Conservation (phyloP, 2,329 filamentous ascomycete species). For the Talaromyces islandicus region DNA sequence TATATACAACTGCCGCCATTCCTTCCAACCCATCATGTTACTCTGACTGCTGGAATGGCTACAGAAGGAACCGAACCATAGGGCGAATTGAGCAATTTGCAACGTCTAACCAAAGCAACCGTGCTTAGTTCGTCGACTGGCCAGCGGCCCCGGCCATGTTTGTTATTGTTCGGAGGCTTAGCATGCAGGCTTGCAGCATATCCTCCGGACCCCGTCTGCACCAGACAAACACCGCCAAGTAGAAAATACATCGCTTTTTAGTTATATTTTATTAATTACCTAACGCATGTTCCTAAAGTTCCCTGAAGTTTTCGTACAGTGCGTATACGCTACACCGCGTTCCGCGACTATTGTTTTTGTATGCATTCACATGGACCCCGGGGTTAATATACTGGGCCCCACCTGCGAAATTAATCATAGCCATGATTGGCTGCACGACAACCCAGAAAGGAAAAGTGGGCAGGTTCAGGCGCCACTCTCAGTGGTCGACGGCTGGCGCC, state of each 20-base stretch:
- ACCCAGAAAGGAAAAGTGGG: constrained; percentile 1
- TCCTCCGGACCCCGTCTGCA: not conserved
- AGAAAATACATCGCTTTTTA: not conserved
- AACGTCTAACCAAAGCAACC: not conserved
- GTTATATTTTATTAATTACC: too few relatives aligned
- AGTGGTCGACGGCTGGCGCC: not conserved
- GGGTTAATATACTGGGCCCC: not conserved
- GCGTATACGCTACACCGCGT: too few relatives aligned
- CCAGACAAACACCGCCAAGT: not conserved
- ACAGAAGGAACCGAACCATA: not conserved
- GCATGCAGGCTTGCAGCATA: not conserved
- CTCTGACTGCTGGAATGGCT: not conserved
- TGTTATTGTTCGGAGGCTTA: not conserved
- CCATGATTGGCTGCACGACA: not conserved
- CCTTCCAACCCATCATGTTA: not conserved
- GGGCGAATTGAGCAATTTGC: not conserved
- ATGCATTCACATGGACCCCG: not conserved
- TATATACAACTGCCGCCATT: not conserved
- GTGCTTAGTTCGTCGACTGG: not conserved
- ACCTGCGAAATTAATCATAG: not conserved
- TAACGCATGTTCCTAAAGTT: not conserved
- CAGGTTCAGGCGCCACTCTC: not conserved
- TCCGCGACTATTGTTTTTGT: too few relatives aligned
- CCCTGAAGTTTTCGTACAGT: too few relatives aligned
- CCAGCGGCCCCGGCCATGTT: not conserved